Base-by-base conservation (phyloP, 148 eudicot genomes). In the Tetragonia tetragonoides region DNA sequence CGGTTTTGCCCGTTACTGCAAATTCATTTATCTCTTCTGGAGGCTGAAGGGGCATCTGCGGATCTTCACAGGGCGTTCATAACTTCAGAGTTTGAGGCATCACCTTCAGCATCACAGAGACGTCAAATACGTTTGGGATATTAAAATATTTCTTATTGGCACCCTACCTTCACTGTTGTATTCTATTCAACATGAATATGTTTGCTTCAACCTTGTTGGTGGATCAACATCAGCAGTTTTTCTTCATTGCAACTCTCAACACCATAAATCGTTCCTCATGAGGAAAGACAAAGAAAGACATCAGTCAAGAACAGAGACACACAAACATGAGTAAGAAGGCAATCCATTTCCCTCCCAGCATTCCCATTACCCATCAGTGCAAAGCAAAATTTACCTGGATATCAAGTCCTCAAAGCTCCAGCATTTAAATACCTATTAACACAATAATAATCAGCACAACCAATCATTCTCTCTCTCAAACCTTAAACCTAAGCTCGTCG, bases 211-310 rank as follows among this genome's bases (percentile, higher is more conserved):
- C 75, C 74, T 63, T 70, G 57, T 63, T 41, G 75, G 41, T 62
- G 75, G 70, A 76, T 70, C 66, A 65, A 42, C 47, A 70, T 51
- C 76, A 76, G 53, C 83, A 3, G 54, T 41, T 76, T 49, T 70
- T 76, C 83, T 76, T 70, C 79, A 21, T 81, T 76, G 83, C 72
- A 81, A 65, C 59, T 66, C 80, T 72, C 73, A 60, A 82, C 85
- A 78, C 81, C 85, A 82, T n/a, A 69, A 69, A 62, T 78, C 63
- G 78, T 69, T 78, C 85, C 76, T 82, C 85, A 51, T 60, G 68
- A 68, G 70, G 78, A 72, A 63, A 82, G 78, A 82, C 44, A 82
- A 73, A 78, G 66, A 68, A 69, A 73, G 34, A 62, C 65, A 78
- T 78, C 85, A 82, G 85, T 78, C 11, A 46, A 60, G 28, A 20